Base-by-base conservation (phyloP, 352 stramenopile species). In the Pythium insidiosum region DNA sequence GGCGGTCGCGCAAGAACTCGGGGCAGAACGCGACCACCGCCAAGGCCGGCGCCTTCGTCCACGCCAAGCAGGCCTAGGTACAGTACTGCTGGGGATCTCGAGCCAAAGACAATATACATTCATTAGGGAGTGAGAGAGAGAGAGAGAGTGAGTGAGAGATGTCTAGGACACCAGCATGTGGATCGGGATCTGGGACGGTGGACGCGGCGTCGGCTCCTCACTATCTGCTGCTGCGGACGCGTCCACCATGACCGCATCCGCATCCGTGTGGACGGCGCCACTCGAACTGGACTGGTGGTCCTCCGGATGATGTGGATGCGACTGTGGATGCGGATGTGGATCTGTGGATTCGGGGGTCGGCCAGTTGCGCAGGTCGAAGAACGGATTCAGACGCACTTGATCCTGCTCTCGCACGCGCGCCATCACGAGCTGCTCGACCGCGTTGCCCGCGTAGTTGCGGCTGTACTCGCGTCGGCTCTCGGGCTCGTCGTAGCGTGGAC, bases 1-100 rank as follows among this genome's bases (percentile, higher is more conserved):
- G 89, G 18, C 75, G 84, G 2, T 92, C 79, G 4, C 66, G 87
- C 13, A 86, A 86, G 37, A 83, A 73, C 47, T 88, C 76, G 34
- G 68, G 76, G 36, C 65, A 69, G 10, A 63, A 75, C n/a, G 41
- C 55, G 4, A 49, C 49, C 18, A 29, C 9, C 5, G 50, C 47
- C 26, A 85, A 84, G 31, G 41, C 43, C 16, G 63, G 69, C 21
- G 76, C 76, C 6, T 88, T 86, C 20, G 38, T 58, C 28, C 73
- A 88, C 42, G 28, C 60, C 18, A 88, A 88, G 53, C 68, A 66
- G 30, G 63, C 78, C 1, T 88, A 63, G 49, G n/a, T 19, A 21
- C 24, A 28, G 29, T 40, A 36, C 39, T 33, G 9, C 15, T 15
- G 9, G 28, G 28, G 9, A 33, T 9, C 28, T n/a, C n/a, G n/a